Percentiles rank a stretch among this genome's conserved stretches.
Conservation (phyloP, 1,284 basidiomycete genomes). For the Ustilago xerochloae region DNA sequence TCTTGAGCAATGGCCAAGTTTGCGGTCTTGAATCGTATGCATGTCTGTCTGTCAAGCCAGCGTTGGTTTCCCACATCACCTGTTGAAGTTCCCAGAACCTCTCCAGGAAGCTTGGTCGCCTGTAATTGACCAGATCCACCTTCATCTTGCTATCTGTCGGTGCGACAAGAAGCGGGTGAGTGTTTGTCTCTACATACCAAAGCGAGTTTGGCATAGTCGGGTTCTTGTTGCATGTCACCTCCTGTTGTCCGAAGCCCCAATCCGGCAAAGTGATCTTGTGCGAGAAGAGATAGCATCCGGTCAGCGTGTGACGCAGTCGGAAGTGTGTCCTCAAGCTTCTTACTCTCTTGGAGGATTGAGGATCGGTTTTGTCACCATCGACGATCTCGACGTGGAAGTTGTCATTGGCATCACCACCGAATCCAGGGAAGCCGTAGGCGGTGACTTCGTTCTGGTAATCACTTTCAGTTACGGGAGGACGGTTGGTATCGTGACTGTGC, state of each 20-base stretch:
- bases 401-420: slow-evolving; percentile 88
- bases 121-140: slow-evolving; percentile 75
- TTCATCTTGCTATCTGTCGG: slow-evolving; percentile 24
- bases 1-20: slow-evolving; percentile 85
- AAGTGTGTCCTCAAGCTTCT: slow-evolving; percentile 86
- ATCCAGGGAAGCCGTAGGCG: slow-evolving; percentile 89
- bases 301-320: slow-evolving; percentile 83
- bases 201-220: slow-evolving; percentile 88
- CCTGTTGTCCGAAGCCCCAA: slow-evolving; percentile 98
- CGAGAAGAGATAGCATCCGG: slow-evolving; percentile 95
- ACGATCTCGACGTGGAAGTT: slow-evolving; percentile 94
- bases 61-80: slow-evolving; percentile 99
- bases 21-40: slow-evolving; percentile 91
- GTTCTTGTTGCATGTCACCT: slow-evolving; percentile 96
- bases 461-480: slow-evolving; percentile 95
- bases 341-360: slow-evolving; percentile 73
- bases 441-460: slow-evolving; percentile 99
- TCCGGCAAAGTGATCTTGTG: slow-evolving; percentile 97
- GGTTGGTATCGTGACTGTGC: slow-evolving; percentile 87
- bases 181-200: slow-evolving; percentile 92
- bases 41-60: slow-evolving; percentile 92
- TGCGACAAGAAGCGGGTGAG: slow-evolving; percentile 72
- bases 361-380: slow-evolving; percentile 71
- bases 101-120: slow-evolving; percentile 82
- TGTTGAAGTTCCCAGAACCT: slow-evolving; percentile 93